Percentiles rank a stretch among this genome's conserved stretches.
phyloP scores from a whole-genome alignment of 2,329 filamentous ascomycete genomes.

The Salinomyces thailandicus region DNA sequence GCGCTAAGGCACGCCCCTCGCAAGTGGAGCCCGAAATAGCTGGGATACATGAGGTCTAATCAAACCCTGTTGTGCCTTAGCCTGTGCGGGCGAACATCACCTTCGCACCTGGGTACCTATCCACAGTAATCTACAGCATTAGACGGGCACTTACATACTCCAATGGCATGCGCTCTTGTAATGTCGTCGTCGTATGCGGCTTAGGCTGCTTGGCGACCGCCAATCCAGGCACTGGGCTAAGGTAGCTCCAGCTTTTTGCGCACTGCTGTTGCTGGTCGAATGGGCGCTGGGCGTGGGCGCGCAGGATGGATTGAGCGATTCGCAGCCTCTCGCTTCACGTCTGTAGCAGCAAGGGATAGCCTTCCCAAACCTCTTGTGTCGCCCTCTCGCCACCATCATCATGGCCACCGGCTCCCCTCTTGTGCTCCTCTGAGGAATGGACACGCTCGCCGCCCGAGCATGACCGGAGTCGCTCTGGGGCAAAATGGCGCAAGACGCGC shows the following conservation, averaged over 20 bases:
- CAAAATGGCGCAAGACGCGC: not conserved
- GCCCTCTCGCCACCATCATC: too few species aligned
- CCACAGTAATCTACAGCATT: too few species aligned
- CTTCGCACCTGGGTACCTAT: too few species aligned
- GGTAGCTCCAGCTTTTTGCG: slow-evolving; percentile 1
- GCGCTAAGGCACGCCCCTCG: too few species aligned
- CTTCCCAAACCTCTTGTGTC: slow-evolving; percentile 11
- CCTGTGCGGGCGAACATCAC: too few species aligned
- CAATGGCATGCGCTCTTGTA: slow-evolving; percentile 1
- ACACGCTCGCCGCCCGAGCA: slow-evolving; percentile 1
- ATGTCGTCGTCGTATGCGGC: too few species aligned
- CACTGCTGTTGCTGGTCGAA: not conserved
- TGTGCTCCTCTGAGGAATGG: slow-evolving; percentile 6
- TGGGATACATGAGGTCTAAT: too few species aligned
- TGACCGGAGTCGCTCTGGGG: slow-evolving; percentile 1
- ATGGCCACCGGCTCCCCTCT: slow-evolving; percentile 12
- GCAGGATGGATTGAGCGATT: slow-evolving; percentile 6
- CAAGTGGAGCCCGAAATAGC: too few species aligned
- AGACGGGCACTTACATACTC: too few species aligned
- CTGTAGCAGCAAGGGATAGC: slow-evolving; percentile 16
- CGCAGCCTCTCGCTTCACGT: slow-evolving; percentile 5
- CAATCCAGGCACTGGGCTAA: slow-evolving; percentile 1
- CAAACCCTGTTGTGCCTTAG: too few species aligned
- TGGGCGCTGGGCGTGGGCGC: slow-evolving; percentile 3
- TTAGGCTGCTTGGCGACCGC: too few species aligned